Evolutionary conservation across 495 filamentous ascomycete genomes (phyloP).

Genomic region (Aspergillus hancockii): DNA sequence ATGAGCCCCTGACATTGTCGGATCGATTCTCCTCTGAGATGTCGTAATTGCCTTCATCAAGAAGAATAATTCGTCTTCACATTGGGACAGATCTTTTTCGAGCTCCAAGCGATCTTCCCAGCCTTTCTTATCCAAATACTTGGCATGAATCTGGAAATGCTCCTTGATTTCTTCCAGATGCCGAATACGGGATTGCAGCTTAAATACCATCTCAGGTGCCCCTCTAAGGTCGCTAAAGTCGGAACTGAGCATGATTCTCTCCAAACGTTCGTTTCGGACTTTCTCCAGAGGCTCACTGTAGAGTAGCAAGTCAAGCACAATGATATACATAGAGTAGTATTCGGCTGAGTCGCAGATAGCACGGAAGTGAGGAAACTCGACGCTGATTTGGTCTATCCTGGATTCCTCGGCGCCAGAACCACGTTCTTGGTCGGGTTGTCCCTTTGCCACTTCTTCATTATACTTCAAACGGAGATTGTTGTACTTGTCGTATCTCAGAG

Average conservation of each 20-base stretch:
- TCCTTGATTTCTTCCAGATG: slow-evolving; percentile 97
- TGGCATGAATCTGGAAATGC: slow-evolving; percentile 90
- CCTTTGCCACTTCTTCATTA: slow-evolving; percentile 85
- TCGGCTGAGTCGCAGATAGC: slow-evolving; percentile 94
- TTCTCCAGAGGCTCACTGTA: slow-evolving; percentile 97
- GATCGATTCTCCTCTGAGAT: slow-evolving; percentile 81
- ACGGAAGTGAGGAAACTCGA: slow-evolving; percentile 89
- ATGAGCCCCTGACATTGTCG: slow-evolving; percentile 62
- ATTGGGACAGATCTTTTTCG: slow-evolving; percentile 83
- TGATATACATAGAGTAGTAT: slow-evolving; percentile 97
- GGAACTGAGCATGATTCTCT: slow-evolving; percentile 99
- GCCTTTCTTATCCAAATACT: slow-evolving; percentile 81
- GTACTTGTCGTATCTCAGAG: slow-evolving; percentile 94
- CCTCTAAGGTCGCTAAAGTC: slow-evolving; percentile 97
- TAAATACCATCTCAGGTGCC: slow-evolving; percentile 89
- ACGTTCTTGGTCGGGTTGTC: slow-evolving; percentile 38
- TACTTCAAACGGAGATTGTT: slow-evolving; percentile 97
- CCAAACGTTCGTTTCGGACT: slow-evolving; percentile 84
- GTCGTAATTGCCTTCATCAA: slow-evolving; percentile 99
- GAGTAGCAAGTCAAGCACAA: slow-evolving; percentile 89
- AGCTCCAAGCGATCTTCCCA: slow-evolving; percentile 87
- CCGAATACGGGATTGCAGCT: slow-evolving; percentile 85
- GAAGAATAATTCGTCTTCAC: slow-evolving; percentile 98
- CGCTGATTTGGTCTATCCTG: slow-evolving; percentile 91
- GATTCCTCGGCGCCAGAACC: slow-evolving; percentile 57